Base-by-base conservation (phyloP, 2,329 filamentous ascomycete species). In the Verticillium dahliae region DNA sequence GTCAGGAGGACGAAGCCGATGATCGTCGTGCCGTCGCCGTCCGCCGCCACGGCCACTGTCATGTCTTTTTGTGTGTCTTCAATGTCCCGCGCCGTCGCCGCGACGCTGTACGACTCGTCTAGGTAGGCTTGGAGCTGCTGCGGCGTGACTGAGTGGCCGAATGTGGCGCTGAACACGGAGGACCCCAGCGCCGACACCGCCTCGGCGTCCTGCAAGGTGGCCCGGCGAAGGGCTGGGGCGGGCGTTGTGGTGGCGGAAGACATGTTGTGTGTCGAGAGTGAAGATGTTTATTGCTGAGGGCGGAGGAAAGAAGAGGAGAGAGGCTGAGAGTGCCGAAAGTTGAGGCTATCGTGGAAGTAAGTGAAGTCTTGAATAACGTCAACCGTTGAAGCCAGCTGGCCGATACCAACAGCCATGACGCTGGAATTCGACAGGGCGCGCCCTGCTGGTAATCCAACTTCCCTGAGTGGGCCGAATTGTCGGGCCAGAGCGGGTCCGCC, bases 1-100 rank as follows among this genome's bases (percentile, higher is more conserved):
- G 71, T 78, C 13, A 81, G 69, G 50, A 76, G 71, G 0, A 70
- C 71, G 62, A 81, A 81, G 1, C 78, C 79, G 0, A 77, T 50
- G 1, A 80, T 61, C 10, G 57, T 61, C 1, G 27, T 31, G 27
- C 5, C 5, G 27, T 31, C 27, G 27, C 63, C 63, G 2, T 65
- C 58, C 0, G 60, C 31, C 0, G 59, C 50, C 0, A 63, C 61
- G 0, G 71, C 72, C 7, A 73, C 62, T 6, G 72, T 59, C 0
- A 69, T 62, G 13, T 73, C 69, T 54, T 68, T 74, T 34, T 66
- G 45, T 0, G 64, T n/a, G 33, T 72, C 62, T 0, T 63, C 33
- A 1, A 72, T 35, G 31, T 73, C 70, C 6, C 61, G 62, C 1
- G 62, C 60, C 3, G 69, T 69, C 7, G 75, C 74, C 7, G 73